Conservation (phyloP, 345 rosid species). For the Dipteronia sinensis region DNA sequence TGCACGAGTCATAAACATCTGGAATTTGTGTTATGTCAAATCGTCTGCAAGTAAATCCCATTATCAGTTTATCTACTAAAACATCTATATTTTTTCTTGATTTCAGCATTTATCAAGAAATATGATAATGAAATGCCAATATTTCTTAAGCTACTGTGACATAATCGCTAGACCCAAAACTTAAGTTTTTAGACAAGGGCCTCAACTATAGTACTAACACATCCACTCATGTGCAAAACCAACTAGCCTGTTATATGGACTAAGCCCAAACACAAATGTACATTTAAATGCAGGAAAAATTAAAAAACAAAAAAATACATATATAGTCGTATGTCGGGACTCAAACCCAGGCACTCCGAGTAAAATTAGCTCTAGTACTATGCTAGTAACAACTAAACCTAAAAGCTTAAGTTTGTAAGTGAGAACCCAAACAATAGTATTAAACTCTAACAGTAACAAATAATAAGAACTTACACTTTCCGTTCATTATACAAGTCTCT, state of each 20-base stretch:
- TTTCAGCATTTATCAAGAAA: constrained; percentile 5
- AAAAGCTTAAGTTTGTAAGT: neutral
- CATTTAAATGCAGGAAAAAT: neutral
- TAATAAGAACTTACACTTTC: constrained; percentile 62
- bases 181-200: neutral
- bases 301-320: too few species aligned
- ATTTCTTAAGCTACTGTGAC: neutral
- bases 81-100: neutral
- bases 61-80: constrained; percentile 15
- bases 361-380: neutral
- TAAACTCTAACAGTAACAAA: constrained; percentile 11
- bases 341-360: neutral
- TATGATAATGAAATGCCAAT: neutral
- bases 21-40: constrained; percentile 98
- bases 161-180: neutral
- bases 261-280: neutral
- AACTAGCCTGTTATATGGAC: neutral
- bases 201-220: neutral
- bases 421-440: neutral
- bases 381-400: neutral
- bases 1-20: constrained; percentile 99
- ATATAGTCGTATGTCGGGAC: neutral
- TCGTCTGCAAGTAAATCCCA: constrained; percentile 64
- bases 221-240: neutral
- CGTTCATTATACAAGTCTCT: constrained; percentile 97